A percentile compares a stretch with the other conserved stretches of the same genome.
phyloP scores from a whole-genome alignment of 805 yeast species.

The Lachancea fermentati region DNA sequence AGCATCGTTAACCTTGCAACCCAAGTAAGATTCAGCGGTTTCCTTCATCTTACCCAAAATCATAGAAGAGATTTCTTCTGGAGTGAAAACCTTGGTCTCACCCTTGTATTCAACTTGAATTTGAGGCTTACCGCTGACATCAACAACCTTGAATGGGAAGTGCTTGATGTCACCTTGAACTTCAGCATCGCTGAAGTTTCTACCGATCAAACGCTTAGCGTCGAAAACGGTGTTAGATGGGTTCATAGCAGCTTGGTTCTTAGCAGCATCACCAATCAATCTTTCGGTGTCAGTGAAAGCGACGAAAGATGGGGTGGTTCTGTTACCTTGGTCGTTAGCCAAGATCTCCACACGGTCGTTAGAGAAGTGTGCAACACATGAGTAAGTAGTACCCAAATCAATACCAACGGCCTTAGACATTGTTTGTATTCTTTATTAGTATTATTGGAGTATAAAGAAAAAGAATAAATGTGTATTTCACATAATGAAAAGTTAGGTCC shows the following conservation, averaged over 20 bases:
- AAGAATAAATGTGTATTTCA: neutral
- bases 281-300: conserved; percentile 95
- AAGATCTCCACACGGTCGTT: conserved; percentile 90
- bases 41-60: conserved; percentile 87
- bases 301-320: conserved; percentile 95
- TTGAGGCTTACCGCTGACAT: conserved; percentile 79
- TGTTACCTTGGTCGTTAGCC: conserved; percentile 97
- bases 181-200: conserved; percentile 54
- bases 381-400: conserved; percentile 96
- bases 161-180: conserved; percentile 60
- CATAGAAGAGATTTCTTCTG: conserved; percentile 95
- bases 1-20: conserved; percentile 79
- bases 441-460: neutral
- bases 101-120: conserved; percentile 86
- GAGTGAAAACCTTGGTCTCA: conserved; percentile 79
- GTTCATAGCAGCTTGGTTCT: conserved; percentile 97
- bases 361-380: conserved; percentile 87
- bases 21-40: conserved; percentile 88
- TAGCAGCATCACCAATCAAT: conserved; percentile 95
- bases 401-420: conserved; percentile 54
- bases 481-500: neutral
- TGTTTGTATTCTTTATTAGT: neutral
- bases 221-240: conserved; percentile 91
- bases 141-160: conserved; percentile 78
- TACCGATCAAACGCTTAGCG: conserved; percentile 88